Conservation (phyloP, 2,329 filamentous ascomycete species). For the Triangularia verruculosa region DNA sequence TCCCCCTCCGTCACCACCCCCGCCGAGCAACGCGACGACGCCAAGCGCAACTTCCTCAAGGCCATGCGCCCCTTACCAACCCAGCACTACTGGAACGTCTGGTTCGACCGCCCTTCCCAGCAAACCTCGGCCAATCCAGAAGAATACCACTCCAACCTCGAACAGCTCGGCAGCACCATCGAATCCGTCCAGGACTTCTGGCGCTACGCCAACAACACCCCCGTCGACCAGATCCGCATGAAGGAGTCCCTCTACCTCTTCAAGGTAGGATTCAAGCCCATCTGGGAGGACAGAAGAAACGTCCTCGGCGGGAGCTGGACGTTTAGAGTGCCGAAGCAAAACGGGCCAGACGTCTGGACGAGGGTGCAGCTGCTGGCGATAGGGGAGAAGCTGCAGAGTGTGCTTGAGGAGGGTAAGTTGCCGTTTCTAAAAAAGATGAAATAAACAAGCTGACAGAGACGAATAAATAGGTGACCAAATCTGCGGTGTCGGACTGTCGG, state of each 20-base stretch:
- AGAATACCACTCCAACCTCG: slow-evolving; percentile 54
- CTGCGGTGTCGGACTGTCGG: slow-evolving; percentile 82
- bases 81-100: slow-evolving; percentile 77
- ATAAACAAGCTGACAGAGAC: not conserved
- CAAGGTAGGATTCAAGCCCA: slow-evolving; percentile 71
- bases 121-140: slow-evolving; percentile 29
- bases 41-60: slow-evolving; percentile 80
- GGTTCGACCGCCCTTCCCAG: slow-evolving; percentile 52
- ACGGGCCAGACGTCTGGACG: slow-evolving; percentile 74
- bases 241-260: slow-evolving; percentile 77
- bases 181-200: slow-evolving; percentile 84
- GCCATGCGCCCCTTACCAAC: slow-evolving; percentile 69
- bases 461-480: slow-evolving; percentile 68
- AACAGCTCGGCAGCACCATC: slow-evolving; percentile 63
- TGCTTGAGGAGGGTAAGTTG: slow-evolving; percentile 63
- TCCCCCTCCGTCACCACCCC: slow-evolving; percentile 63
- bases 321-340: slow-evolving; percentile 79
- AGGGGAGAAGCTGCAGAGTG: slow-evolving; percentile 74
- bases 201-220: slow-evolving; percentile 78
- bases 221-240: slow-evolving; percentile 71
- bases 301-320: slow-evolving; percentile 85
- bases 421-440: not conserved
- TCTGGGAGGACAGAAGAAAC: slow-evolving; percentile 87
- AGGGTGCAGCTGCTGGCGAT: slow-evolving; percentile 78
- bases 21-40: slow-evolving; percentile 70